Evolutionary conservation across 1,139 yeast species (phyloP), one percentile per base, ranked within the genome.

Genomic region (Yamadazyma siamensis): DNA sequence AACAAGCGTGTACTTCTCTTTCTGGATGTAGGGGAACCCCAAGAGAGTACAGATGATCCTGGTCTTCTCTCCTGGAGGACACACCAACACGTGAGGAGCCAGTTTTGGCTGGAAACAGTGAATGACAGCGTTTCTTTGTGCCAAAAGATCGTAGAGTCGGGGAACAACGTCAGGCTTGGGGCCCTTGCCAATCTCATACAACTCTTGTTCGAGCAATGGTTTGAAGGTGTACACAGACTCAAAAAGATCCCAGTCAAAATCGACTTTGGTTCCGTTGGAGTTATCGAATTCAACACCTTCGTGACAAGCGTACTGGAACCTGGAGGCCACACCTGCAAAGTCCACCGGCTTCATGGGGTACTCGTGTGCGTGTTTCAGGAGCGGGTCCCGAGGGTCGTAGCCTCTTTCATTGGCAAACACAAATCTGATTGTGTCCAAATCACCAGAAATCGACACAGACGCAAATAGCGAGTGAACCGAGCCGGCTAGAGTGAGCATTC

Each of bases 301-400:
- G n/a, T n/a, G n/a, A n/a, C n/a, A n/a, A 16, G 38, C 24, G 29
- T 25, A 29, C 14, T n/a, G n/a, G 27, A 32, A 35, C n/a, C 25
- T 17, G 14, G 25, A 15, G n/a, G 21, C 35, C 3, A 32, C 17
- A 12, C 41, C 40, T 26, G 39, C 33, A 23, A 25, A 41, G 21
- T 39, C 45, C 5, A 35, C 38, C 4, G 33, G 38, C 25, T 38
- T 41, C 30, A 38, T 39, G 8, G 45, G 43, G 21, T 27, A 39
- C 18, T 39, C 38, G 17, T 28, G 26, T 17, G 32, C 33, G 6
- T 25, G 36, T 21, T 29, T 32, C 4, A 40, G 38, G 5, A 34
- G 11, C 13, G 21, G 40, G 22, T 39, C 43, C 8, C 29, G 28
- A 5, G 29, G 24, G 15, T 39, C 45, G 28, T 26, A 35, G 19